These are phyloP conservation scores for Russula abietina DNA, from an alignment of 768 basidiomycete genomes.

Conservation along the genomic window DNA sequence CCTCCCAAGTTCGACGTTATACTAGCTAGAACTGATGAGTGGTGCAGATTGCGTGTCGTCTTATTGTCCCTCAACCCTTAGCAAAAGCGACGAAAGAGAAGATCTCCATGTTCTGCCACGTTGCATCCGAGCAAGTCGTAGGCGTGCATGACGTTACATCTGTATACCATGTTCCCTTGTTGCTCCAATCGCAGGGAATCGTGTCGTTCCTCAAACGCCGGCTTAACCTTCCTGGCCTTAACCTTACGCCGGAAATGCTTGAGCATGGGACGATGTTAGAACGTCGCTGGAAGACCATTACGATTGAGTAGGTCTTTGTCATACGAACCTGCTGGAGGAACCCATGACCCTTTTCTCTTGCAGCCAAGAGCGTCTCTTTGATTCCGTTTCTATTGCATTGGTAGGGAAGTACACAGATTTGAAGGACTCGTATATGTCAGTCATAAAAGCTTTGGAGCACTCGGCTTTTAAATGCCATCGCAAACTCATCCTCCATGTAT, in stretches of 20 bases:
- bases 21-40: neutral
- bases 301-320: slow-evolving; percentile 50
- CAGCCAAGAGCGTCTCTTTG: slow-evolving; percentile 92
- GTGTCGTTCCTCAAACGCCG: slow-evolving; percentile 75
- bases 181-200: slow-evolving; percentile 91
- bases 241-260: slow-evolving; percentile 49
- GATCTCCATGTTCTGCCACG: slow-evolving; percentile 99
- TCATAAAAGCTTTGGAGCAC: slow-evolving; percentile 94
- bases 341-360: neutral
- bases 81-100: slow-evolving; percentile 84
- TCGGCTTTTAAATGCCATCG: slow-evolving; percentile 88
- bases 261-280: slow-evolving; percentile 61
- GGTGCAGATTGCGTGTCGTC: slow-evolving; percentile 83
- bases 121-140: slow-evolving; percentile 80
- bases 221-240: slow-evolving; percentile 60
- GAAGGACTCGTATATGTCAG: slow-evolving; percentile 98
- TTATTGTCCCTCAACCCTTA: slow-evolving; percentile 75
- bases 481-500: slow-evolving; percentile 73
- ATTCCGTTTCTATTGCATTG: slow-evolving; percentile 81
- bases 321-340: neutral
- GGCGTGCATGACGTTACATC: slow-evolving; percentile 95
- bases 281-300: slow-evolving; percentile 76
- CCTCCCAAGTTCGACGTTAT: neutral
- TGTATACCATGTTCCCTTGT: slow-evolving; percentile 93
- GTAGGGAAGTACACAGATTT: slow-evolving; percentile 98